Base-by-base conservation (phyloP, 768 basidiomycete genomes). In the Hygrophorus pudorinus region DNA sequence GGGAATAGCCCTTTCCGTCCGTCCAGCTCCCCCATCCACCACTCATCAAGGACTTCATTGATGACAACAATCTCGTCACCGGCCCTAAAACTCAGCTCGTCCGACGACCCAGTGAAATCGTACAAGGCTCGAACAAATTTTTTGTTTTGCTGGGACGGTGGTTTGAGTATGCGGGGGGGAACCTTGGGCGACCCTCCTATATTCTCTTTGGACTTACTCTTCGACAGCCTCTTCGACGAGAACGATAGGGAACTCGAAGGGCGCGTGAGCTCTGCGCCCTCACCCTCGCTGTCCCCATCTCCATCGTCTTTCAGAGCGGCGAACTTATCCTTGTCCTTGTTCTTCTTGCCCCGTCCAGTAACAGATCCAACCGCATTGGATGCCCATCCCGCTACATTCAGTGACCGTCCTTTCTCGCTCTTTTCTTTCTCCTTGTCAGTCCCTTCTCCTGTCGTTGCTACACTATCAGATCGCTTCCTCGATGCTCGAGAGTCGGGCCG, bases 21-120 rank as follows among this genome's bases (percentile, higher is more conserved):
- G 44, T 73, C 64, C 28, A 78, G 58, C 56, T 85, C 79, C 5
- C 90, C 91, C 67, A 90, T 75, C 85, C 88, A 93, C 91, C 91
- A 93, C 48, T 79, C 89, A 49, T 87, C 85, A 28, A 89, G 66
- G 1, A 91, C 85, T 58, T 93, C 88, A 28, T 78, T 79, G 21
- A 87, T 53, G 21, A 92, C 79, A 11, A 71, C 60, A 45, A 96
- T 83, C 51, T 87, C 77, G 32, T 83, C 81, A 0, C 89, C 91
- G 4, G 70, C 65, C 46, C 65, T 72, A 65, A 94, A 82, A 34
- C 72, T 72, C 30, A 96, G 66, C 59, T 94, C 91, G 51, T 92
- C 90, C 1, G 75, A 64, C 2, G 79, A 79, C 2, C 79, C 85
- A 0, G 65, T 60, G 59, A 89, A 93, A 59, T 85, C 83, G 56